These are phyloP conservation scores for Panaeolus papilionaceus DNA, from an alignment of 768 basidiomycete genomes.

Conservation along the genomic window DNA sequence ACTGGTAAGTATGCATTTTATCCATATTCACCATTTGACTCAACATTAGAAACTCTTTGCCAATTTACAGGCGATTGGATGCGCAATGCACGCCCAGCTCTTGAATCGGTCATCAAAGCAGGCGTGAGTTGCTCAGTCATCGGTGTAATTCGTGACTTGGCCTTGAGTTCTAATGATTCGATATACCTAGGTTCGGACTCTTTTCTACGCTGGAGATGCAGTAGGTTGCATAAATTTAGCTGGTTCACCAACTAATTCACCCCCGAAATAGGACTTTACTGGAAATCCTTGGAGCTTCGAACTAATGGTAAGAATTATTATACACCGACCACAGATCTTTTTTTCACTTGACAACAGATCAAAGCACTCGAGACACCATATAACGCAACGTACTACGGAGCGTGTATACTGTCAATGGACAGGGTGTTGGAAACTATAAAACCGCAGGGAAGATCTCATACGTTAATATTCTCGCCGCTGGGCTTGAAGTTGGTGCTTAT, in stretches of 20 bases:
- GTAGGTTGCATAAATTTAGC: slow-evolving; percentile 34
- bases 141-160: background rate
- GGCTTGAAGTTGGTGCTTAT: slow-evolving; percentile 55
- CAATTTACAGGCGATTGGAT: slow-evolving; percentile 57
- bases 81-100: slow-evolving; percentile 48
- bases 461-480: slow-evolving; percentile 52
- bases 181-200: slow-evolving; percentile 41
- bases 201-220: slow-evolving; percentile 62
- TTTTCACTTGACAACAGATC: slow-evolving; percentile 34
- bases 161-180: background rate
- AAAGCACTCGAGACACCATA: slow-evolving; percentile 53
- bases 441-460: slow-evolving; percentile 65
- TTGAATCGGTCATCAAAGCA: slow-evolving; percentile 64
- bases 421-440: slow-evolving; percentile 57
- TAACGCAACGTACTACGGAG: slow-evolving; percentile 45
- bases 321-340: no score
- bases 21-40: background rate
- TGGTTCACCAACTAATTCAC: background rate
- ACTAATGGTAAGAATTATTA: background rate
- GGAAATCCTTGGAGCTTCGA: background rate
- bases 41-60: background rate
- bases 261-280: slow-evolving; percentile 41
- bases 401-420: slow-evolving; percentile 55
- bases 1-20: slow-evolving; percentile 39
- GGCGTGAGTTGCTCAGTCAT: slow-evolving; percentile 38